Percentiles rank a stretch among this genome's conserved stretches.
These are phyloP conservation scores for Bryum argenteum DNA, from an alignment of 225 moss, liverwort and hornwort species.

Conservation along the genomic window DNA sequence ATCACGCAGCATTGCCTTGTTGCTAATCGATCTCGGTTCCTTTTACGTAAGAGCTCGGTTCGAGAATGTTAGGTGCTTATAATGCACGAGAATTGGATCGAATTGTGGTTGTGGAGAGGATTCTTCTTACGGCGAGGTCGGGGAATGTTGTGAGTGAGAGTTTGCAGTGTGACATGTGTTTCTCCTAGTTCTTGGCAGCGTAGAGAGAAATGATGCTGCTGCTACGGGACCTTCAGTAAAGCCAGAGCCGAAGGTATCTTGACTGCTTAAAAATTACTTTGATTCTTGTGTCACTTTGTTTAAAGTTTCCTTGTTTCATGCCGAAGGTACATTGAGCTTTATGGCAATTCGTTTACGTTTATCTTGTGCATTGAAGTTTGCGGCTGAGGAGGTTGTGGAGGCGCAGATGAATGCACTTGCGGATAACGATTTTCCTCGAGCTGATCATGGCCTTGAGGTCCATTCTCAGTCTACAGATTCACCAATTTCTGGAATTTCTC, in stretches of 20 bases:
- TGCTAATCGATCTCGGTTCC: neutral
- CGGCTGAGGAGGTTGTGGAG: constrained; percentile 65
- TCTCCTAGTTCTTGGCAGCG: constrained; percentile 55
- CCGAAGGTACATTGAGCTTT: neutral
- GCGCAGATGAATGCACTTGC: constrained; percentile 73
- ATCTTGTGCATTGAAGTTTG: constrained; percentile 47
- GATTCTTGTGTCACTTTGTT: neutral
- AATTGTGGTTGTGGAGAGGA: neutral
- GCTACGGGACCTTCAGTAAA: constrained; percentile 59
- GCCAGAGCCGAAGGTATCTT: constrained; percentile 59
- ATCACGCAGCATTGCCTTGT: neutral
- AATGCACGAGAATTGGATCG: neutral
- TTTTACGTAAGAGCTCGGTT: neutral
- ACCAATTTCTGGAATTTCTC: constrained; percentile 11
- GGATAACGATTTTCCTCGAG: constrained; percentile 62
- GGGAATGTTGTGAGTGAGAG: constrained; percentile 26
- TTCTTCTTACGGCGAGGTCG: neutral
- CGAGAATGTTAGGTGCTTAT: neutral
- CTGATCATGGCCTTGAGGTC: constrained; percentile 87
- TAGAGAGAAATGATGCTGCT: constrained; percentile 83
- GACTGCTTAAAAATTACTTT: neutral
- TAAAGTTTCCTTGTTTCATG: neutral
- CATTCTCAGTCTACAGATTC: constrained; percentile 14
- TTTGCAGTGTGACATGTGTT: constrained; percentile 30
- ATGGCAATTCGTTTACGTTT: neutral